These are phyloP conservation scores for Ceratocystis cubensis DNA, from an alignment of 2,329 filamentous ascomycete genomes.

Conservation along the genomic window DNA sequence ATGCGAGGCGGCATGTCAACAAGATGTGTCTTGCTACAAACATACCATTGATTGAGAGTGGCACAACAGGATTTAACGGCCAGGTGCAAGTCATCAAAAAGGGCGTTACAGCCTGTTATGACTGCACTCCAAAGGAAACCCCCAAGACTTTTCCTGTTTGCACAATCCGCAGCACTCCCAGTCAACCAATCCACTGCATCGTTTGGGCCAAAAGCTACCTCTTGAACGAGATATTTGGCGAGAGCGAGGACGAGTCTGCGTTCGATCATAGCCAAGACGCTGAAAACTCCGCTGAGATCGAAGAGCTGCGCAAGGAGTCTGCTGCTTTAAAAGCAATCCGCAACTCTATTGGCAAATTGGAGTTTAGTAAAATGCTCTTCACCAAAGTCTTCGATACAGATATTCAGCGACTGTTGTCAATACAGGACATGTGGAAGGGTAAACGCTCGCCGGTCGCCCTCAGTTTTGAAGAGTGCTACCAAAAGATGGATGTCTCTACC, in stretches of 20 bases:
- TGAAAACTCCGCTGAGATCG: constrained; percentile 80
- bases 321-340: constrained; percentile 73
- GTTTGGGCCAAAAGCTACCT: constrained; percentile 98
- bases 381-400: constrained; percentile 86
- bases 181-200: constrained; percentile 94
- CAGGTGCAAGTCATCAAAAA: constrained; percentile 96
- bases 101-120: constrained; percentile 86
- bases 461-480: constrained; percentile 49
- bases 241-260: constrained; percentile 71
- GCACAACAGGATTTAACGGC: constrained; percentile 93
- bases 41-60: constrained; percentile 86
- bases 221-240: constrained; percentile 86
- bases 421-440: constrained; percentile 95
- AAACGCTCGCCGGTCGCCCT: constrained; percentile 62
- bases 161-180: constrained; percentile 91
- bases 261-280: constrained; percentile 69
- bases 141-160: constrained; percentile 93
- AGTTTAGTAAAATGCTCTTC: constrained; percentile 71
- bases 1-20: constrained; percentile 88
- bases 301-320: constrained; percentile 72
- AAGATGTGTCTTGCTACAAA: constrained; percentile 90
- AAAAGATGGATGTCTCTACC: constrained; percentile 38
- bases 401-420: constrained; percentile 65
- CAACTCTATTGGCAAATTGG: constrained; percentile 61
- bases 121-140: constrained; percentile 78